Conservation (phyloP, 345 rosid genomes). For the Lepidium didymum region DNA sequence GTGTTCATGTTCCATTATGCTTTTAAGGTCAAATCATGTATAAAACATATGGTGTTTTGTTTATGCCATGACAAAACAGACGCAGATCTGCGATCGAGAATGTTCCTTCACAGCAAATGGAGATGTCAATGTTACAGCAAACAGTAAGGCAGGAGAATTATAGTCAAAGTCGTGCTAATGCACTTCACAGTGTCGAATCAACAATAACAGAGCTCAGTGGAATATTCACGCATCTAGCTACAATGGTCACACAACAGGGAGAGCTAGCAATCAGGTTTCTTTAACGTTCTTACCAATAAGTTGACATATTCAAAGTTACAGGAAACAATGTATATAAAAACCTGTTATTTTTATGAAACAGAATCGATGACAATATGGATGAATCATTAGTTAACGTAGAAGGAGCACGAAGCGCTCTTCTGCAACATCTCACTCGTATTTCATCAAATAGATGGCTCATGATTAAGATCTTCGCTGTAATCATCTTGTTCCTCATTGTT, state of each 20-base stretch:
- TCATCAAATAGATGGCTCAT: constrained; percentile 96
- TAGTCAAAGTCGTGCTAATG: constrained; percentile 60
- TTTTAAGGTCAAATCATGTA: neutral
- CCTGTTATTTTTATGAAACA: constrained; percentile 28
- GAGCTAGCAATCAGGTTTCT: constrained; percentile 74
- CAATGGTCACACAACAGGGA: constrained; percentile 88
- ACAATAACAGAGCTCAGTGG: constrained; percentile 86
- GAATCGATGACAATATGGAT: constrained; percentile 93
- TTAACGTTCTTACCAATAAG: neutral
- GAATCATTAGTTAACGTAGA: constrained; percentile 83
- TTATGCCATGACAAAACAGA: constrained; percentile 36
- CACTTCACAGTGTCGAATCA: constrained; percentile 84
- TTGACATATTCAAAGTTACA: constrained; percentile 2
- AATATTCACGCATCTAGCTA: constrained; percentile 82
- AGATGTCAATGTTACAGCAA: constrained; percentile 88
- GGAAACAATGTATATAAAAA: neutral
- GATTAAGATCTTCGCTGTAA: constrained; percentile 75
- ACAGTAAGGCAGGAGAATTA: constrained; percentile 65
- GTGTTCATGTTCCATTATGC: neutral
- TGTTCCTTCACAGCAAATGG: constrained; percentile 65
- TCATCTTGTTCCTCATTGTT: constrained; percentile 58
- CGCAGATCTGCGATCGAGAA: constrained; percentile 74
- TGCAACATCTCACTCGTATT: constrained; percentile 67
- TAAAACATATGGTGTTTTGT: neutral
- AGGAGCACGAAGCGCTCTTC: constrained; percentile 65